Percentiles rank a stretch among this genome's conserved stretches.
Evolutionary conservation across 306 rosid species (phyloP).

Genomic region (Chamaecrista fasciculata): DNA sequence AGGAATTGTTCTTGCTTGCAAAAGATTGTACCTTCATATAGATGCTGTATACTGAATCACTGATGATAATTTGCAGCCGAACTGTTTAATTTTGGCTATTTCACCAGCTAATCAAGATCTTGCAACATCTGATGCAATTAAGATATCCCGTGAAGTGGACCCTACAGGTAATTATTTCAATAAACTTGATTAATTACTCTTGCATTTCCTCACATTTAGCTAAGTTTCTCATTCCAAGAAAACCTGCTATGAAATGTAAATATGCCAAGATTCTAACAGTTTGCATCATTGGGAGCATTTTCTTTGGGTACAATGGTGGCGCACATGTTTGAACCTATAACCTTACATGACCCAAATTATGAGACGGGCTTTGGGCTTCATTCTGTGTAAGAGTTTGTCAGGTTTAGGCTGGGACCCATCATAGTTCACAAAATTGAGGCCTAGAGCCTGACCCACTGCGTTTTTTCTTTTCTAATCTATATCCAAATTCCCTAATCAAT

Average conservation of each 20-base stretch:
- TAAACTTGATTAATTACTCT: slow-evolving; percentile 4
- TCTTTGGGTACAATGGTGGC: not conserved
- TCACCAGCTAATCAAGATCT: slow-evolving; percentile 99
- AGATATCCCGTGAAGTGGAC: slow-evolving; percentile 92
- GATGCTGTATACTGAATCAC: slow-evolving; percentile 15
- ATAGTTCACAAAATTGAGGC: not conserved
- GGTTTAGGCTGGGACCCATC: not conserved
- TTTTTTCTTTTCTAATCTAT: not conserved
- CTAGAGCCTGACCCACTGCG: not conserved
- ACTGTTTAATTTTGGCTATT: slow-evolving; percentile 87
- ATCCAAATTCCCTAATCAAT: not conserved
- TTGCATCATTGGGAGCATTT: not conserved
- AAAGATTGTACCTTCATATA: slow-evolving; percentile 6
- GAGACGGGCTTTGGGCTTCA: not conserved
- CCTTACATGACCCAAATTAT: not conserved
- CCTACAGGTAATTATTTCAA: slow-evolving; percentile 65
- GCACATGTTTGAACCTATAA: not conserved
- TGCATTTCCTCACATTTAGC: slow-evolving; percentile 3
- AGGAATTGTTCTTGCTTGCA: slow-evolving; percentile 10
- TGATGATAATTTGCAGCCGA: slow-evolving; percentile 64
- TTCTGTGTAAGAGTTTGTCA: not conserved
- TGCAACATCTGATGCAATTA: slow-evolving; percentile 97
- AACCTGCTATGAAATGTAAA: not conserved
- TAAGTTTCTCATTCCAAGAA: not conserved
- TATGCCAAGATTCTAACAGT: slow-evolving; percentile 2